Conservation (phyloP, 2,329 filamentous ascomycete genomes). For the Aspergillus sp. region DNA sequence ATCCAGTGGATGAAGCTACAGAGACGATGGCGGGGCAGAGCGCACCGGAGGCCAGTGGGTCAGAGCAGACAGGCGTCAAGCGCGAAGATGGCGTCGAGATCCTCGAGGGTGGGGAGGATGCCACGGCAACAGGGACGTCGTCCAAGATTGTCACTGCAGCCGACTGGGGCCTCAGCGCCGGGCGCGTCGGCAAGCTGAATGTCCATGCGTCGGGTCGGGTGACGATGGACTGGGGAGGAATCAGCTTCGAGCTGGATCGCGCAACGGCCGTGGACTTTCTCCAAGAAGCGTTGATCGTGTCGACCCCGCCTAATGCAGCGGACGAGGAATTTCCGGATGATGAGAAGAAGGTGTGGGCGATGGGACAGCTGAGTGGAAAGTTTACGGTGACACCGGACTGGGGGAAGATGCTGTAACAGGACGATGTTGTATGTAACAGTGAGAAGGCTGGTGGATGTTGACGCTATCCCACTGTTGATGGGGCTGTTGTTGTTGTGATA, state of each 20-base stretch:
- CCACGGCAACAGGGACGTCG: conserved; percentile 14
- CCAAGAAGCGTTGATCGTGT: conserved; percentile 58
- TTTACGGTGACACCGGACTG: conserved; percentile 66
- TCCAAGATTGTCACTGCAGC: conserved; percentile 43
- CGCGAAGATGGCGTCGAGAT: conserved; percentile 35
- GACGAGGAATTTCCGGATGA: conserved; percentile 29
- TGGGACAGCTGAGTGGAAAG: conserved; percentile 65
- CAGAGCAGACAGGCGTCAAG: conserved; percentile 25
- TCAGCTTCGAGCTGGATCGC: conserved; percentile 58
- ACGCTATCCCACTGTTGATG: too few species aligned
- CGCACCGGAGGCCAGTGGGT: background rate
- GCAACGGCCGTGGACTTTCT: conserved; percentile 60
- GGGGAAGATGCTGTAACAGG: conserved; percentile 49
- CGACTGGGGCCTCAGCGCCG: conserved; percentile 50
- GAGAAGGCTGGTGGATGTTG: background rate
- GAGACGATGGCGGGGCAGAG: background rate
- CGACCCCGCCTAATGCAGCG: conserved; percentile 25
- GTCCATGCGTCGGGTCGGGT: conserved; percentile 64
- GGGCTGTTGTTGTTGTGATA: background rate
- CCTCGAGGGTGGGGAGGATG: conserved; percentile 22
- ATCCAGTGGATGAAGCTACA: conserved; percentile 13
- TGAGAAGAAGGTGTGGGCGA: conserved; percentile 52
- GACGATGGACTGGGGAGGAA: conserved; percentile 64
- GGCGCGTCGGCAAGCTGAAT: conserved; percentile 61
- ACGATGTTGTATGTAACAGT: background rate